Conservation (phyloP, 441 rosid species). For the Adansonia grandidieri region DNA sequence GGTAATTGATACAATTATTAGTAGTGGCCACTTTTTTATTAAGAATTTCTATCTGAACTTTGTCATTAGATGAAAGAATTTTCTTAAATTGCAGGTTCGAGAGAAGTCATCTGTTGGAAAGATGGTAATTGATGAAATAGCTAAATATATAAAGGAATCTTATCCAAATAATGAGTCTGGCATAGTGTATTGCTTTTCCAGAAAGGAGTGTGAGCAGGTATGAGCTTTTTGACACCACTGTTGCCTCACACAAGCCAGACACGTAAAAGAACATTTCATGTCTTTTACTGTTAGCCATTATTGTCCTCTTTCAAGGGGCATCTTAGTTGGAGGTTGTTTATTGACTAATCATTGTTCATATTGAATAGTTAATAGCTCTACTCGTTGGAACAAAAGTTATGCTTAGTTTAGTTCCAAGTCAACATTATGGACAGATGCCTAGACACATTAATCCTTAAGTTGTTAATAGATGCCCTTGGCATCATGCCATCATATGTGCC, state of each 20-base stretch:
- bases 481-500: slow-evolving; percentile 10
- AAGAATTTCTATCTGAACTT: slow-evolving; percentile 27
- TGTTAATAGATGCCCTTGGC: slow-evolving; percentile 14
- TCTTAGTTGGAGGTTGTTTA: slow-evolving; percentile 17
- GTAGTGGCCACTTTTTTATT: slow-evolving; percentile 19
- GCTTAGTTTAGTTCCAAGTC: slow-evolving; percentile 3
- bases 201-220: slow-evolving; percentile 98
- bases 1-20: slow-evolving; percentile 47
- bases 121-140: slow-evolving; percentile 84
- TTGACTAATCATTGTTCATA: neutral
- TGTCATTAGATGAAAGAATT: neutral
- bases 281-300: slow-evolving; percentile 26
- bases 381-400: neutral
- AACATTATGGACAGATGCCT: slow-evolving; percentile 4
- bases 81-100: slow-evolving; percentile 60
- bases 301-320: slow-evolving; percentile 22
- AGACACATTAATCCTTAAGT: neutral
- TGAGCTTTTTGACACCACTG: slow-evolving; percentile 9
- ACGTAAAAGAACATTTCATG: neutral
- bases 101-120: slow-evolving; percentile 87
- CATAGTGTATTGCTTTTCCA: slow-evolving; percentile 93
- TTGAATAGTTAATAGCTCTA: neutral
- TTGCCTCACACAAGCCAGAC: neutral
- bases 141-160: slow-evolving; percentile 75
- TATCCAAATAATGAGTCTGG: slow-evolving; percentile 94